Evolutionary conservation across 1,284 basidiomycete species (phyloP).

Genomic region (Heterobasidion irregulare): DNA sequence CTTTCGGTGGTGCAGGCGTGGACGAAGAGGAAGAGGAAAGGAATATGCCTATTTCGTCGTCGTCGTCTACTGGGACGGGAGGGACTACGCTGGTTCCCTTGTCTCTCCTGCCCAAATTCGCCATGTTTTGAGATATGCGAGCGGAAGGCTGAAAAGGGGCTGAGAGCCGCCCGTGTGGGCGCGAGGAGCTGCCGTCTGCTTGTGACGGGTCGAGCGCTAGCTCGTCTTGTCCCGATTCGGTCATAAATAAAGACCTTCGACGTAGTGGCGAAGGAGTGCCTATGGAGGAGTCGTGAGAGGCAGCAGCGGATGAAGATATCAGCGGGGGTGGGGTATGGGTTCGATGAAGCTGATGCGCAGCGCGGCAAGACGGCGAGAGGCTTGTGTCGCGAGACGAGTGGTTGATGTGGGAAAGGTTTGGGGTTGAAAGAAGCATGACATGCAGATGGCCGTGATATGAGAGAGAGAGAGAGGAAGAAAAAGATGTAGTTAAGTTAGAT

Average conservation of each 20-base stretch:
- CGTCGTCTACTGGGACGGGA: constrained; percentile 31
- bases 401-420: background rate
- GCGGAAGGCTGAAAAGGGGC: constrained; percentile 28
- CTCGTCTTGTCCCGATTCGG: constrained; percentile 16
- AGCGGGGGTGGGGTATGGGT: constrained; percentile 24
- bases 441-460: background rate
- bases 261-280: constrained; percentile 56
- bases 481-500: background rate
- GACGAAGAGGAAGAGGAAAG: constrained; percentile 30
- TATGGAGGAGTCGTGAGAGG: constrained; percentile 45
- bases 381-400: constrained; percentile 1
- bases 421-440: constrained; percentile 3
- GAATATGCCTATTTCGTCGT: constrained; percentile 46
- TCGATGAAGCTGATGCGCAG: constrained; percentile 20
- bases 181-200: constrained; percentile 41
- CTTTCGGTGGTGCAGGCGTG: constrained; percentile 4
- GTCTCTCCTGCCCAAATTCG: constrained; percentile 6
- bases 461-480: background rate
- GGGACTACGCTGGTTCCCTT: background rate
- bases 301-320: constrained; percentile 16
- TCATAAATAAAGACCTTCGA: constrained; percentile 28
- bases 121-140: constrained; percentile 22
- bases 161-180: constrained; percentile 42
- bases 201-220: constrained; percentile 23
- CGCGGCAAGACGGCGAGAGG: constrained; percentile 22